phyloP scores from a whole-genome alignment of 768 basidiomycete genomes.

The Hypholoma sublateritium region DNA sequence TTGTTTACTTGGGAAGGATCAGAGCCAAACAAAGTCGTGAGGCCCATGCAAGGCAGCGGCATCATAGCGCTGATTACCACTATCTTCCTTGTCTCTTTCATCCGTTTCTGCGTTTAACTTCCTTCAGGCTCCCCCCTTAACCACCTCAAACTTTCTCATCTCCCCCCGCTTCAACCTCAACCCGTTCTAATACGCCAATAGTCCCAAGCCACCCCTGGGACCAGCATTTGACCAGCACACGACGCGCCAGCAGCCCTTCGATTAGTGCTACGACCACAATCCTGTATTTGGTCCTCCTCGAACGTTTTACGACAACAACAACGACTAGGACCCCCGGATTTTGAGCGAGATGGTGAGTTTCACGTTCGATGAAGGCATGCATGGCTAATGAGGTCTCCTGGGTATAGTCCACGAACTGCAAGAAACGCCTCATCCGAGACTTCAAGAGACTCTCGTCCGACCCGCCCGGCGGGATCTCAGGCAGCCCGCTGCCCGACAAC shows the following conservation, averaged over 20 bases:
- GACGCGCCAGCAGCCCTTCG: not conserved
- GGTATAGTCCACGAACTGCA: slow-evolving; percentile 86
- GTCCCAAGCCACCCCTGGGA: not conserved
- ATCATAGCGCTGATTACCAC: not conserved
- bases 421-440: slow-evolving; percentile 94
- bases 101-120: not conserved
- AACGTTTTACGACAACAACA: not conserved
- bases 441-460: slow-evolving; percentile 95
- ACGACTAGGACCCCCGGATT: not conserved
- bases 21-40: slow-evolving; percentile 1
- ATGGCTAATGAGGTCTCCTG: not conserved
- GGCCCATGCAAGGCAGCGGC: slow-evolving; percentile 1
- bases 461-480: slow-evolving; percentile 94
- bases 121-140: not conserved
- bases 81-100: not conserved
- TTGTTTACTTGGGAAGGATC: slow-evolving; percentile 1
- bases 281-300: not conserved
- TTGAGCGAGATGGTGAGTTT: too few relatives aligned
- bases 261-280: not conserved
- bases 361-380: not conserved
- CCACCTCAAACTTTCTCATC: not conserved
- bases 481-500: slow-evolving; percentile 96
- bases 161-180: not conserved
- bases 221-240: not conserved
- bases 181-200: not conserved